Evolutionary conservation across 805 yeast genomes (phyloP).

Genomic region (Komagataella kurtzmanii): DNA sequence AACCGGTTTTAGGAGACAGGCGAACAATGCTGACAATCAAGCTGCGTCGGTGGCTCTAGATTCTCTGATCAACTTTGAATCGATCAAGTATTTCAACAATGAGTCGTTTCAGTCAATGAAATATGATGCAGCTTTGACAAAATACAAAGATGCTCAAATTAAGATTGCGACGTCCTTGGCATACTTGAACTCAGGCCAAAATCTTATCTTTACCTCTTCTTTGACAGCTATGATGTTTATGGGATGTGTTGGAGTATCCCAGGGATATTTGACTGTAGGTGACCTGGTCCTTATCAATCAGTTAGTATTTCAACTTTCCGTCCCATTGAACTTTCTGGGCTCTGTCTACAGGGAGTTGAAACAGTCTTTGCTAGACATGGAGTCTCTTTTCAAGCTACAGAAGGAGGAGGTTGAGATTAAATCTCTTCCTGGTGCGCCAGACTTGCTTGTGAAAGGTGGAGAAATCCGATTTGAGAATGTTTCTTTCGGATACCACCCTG

Average conservation of each 20-base stretch:
- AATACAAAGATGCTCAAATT: constrained; percentile 63
- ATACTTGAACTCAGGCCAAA: constrained; percentile 68
- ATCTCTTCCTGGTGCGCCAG: constrained; percentile 50
- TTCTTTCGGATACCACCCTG: constrained; percentile 83
- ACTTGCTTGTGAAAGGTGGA: constrained; percentile 48
- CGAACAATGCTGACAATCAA: constrained; percentile 85
- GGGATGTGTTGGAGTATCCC: constrained; percentile 90
- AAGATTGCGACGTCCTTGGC: constrained; percentile 80
- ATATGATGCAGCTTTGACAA: constrained; percentile 60
- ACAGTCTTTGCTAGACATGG: constrained; percentile 92
- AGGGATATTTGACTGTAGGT: constrained; percentile 78
- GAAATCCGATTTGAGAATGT: constrained; percentile 86
- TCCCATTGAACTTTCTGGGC: constrained; percentile 89
- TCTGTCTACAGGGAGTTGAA: constrained; percentile 91
- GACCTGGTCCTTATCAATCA: constrained; percentile 92
- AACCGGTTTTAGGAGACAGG: constrained; percentile 79
- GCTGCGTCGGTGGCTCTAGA: constrained; percentile 95
- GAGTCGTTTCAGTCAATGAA: constrained; percentile 69
- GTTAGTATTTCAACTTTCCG: constrained; percentile 88
- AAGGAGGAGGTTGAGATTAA: constrained; percentile 54
- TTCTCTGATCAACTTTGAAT: constrained; percentile 85
- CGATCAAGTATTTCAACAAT: constrained; percentile 90
- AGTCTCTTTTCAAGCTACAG: constrained; percentile 78
- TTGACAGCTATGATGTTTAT: constrained; percentile 95
- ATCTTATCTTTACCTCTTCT: constrained; percentile 72